These are phyloP conservation scores for Xylaria sp. DNA, from an alignment of 2,329 filamentous ascomycete species.

Conservation along the genomic window DNA sequence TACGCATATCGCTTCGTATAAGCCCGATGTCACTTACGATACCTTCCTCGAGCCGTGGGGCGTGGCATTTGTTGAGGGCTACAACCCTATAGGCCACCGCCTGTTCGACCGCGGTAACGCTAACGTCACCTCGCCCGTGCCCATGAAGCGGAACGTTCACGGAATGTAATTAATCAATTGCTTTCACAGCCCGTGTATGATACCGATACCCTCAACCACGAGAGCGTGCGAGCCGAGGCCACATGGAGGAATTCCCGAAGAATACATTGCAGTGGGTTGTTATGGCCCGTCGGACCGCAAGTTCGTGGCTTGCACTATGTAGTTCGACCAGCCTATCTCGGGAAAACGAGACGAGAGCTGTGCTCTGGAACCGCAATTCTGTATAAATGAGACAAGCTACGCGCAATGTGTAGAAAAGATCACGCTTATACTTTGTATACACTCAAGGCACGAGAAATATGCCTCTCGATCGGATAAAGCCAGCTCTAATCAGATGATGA, in stretches of 20 bases:
- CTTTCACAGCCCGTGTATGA: not conserved
- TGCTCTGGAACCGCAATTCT: not conserved
- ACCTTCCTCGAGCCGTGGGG: slow-evolving; percentile 26
- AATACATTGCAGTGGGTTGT: too few species aligned
- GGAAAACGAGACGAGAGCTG: not conserved
- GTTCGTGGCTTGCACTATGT: too few species aligned
- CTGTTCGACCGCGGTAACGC: slow-evolving; percentile 24
- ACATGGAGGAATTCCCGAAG: too few species aligned
- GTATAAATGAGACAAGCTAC: not conserved
- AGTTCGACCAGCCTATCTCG: not conserved
- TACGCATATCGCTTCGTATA: slow-evolving; percentile 29
- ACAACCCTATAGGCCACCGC: slow-evolving; percentile 26
- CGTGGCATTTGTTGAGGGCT: slow-evolving; percentile 23
- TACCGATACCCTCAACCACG: not conserved
- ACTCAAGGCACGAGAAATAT: not conserved
- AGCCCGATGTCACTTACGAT: slow-evolving; percentile 32
- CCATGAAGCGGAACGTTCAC: slow-evolving; percentile 14
- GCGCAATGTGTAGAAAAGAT: not conserved
- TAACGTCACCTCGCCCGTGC: slow-evolving; percentile 15
- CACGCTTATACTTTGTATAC: slow-evolving; percentile 11
- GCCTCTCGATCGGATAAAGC: not conserved
- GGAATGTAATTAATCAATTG: not conserved
- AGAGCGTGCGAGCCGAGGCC: not conserved
- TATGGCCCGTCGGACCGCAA: too few species aligned
- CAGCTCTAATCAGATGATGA: not conserved